A percentile compares a stretch with the other conserved stretches of the same genome.
Conservation (phyloP, 208 protist species). For the Leishmania tarentolae region DNA sequence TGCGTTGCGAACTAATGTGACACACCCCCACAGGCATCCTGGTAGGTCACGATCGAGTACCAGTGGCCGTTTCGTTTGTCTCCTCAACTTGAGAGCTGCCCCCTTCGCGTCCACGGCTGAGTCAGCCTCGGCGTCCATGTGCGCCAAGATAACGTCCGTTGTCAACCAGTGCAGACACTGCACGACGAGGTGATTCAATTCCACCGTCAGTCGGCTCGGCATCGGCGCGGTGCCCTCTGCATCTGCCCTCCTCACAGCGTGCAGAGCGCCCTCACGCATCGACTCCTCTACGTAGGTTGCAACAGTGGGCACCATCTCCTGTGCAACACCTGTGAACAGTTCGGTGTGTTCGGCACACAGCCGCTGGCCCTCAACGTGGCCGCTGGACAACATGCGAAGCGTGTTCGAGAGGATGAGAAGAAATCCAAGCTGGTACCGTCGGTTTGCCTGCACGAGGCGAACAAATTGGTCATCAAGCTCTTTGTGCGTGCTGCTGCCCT, state of each 20-base stretch:
- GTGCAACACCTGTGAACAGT: conserved; percentile 38
- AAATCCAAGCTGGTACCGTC: conserved; percentile 68
- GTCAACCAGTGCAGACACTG: conserved; percentile 61
- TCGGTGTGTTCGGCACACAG: conserved; percentile 50
- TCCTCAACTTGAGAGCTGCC: not conserved
- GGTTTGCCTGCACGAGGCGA: conserved; percentile 30
- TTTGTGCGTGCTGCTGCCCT: not conserved
- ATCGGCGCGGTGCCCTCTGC: not conserved
- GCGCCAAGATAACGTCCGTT: conserved; percentile 44
- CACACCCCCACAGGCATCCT: conserved; percentile 43
- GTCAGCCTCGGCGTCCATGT: conserved; percentile 30
- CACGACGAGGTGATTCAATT: conserved; percentile 70
- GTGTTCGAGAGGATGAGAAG: conserved; percentile 56
- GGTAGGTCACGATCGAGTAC: conserved; percentile 72
- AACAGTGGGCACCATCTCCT: conserved; percentile 41
- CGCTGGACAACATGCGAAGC: conserved; percentile 45
- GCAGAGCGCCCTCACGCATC: conserved; percentile 9
- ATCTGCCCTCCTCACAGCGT: not conserved
- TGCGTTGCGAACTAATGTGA: conserved; percentile 62
- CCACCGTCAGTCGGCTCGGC: conserved; percentile 54
- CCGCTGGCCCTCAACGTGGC: conserved; percentile 34
- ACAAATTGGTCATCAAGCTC: conserved; percentile 20
- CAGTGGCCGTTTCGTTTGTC: conserved; percentile 4
- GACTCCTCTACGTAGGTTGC: conserved; percentile 45
- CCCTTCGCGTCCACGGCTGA: not conserved